Percentiles rank a stretch among this genome's conserved stretches.
These are phyloP conservation scores for Nakaseomyces bracarensis DNA, from an alignment of 1,139 yeast genomes.

Conservation along the genomic window DNA sequence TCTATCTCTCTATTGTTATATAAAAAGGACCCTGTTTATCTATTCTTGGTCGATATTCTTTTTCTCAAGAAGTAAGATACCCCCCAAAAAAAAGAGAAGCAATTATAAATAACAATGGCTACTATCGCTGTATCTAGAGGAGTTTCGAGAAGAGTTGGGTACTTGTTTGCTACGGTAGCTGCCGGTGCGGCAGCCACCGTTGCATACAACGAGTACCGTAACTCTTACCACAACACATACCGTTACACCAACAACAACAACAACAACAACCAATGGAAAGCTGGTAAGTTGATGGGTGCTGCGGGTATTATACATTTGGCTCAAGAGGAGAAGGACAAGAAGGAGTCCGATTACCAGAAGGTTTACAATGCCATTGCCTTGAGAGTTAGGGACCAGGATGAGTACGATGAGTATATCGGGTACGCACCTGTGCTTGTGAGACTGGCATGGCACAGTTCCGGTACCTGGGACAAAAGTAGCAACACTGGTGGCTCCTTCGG, in stretches of 20 bases:
- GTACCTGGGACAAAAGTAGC: slow-evolving; percentile 54
- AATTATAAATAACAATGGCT: slow-evolving; percentile 2
- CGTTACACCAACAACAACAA: slow-evolving; percentile 8
- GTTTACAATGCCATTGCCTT: slow-evolving; percentile 75
- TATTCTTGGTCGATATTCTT: too few relatives aligned
- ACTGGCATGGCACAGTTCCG: slow-evolving; percentile 71
- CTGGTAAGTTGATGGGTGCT: slow-evolving; percentile 16
- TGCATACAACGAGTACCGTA: slow-evolving; percentile 10
- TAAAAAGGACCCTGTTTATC: too few relatives aligned
- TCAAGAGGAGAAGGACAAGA: slow-evolving; percentile 16
- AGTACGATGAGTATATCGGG: slow-evolving; percentile 64
- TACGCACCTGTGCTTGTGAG: slow-evolving; percentile 61
- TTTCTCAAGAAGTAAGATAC: too few relatives aligned
- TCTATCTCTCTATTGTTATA: too few relatives aligned
- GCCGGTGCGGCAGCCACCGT: slow-evolving; percentile 19
- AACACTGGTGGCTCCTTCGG: slow-evolving; percentile 72
- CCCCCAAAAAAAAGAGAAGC: too few relatives aligned
- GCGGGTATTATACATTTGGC: slow-evolving; percentile 23
- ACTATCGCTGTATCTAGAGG: slow-evolving; percentile 11
- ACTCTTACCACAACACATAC: slow-evolving; percentile 9
- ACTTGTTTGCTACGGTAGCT: slow-evolving; percentile 16
- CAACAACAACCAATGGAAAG: slow-evolving; percentile 9
- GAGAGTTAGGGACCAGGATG: slow-evolving; percentile 67
- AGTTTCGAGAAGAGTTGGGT: slow-evolving; percentile 14
- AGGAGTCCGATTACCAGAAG: slow-evolving; percentile 53